A percentile compares a stretch with the other conserved stretches of the same genome.
Conservation (phyloP, 2,329 filamentous ascomycete genomes). For the Fusarium coffeatum region DNA sequence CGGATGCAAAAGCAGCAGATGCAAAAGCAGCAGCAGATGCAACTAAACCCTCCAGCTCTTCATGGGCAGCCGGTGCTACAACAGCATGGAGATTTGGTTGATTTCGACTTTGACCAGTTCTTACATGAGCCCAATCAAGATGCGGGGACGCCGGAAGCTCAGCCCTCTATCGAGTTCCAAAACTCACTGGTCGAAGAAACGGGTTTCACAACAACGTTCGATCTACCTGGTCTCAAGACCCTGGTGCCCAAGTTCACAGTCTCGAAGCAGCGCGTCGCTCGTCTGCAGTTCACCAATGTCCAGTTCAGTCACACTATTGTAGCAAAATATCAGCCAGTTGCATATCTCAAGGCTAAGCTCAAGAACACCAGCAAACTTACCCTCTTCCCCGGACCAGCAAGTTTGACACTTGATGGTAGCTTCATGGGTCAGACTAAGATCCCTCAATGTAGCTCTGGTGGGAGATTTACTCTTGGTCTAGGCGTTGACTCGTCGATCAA, state of each 20-base stretch:
- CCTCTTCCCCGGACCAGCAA: conserved; percentile 65
- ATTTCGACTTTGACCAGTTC: conserved; percentile 39
- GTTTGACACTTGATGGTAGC: conserved; percentile 71
- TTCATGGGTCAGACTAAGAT: conserved; percentile 69
- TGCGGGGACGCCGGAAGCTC: conserved; percentile 52
- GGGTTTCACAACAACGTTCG: conserved; percentile 70
- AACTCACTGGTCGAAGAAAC: conserved; percentile 68
- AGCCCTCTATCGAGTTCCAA: conserved; percentile 49
- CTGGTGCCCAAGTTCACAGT: conserved; percentile 62
- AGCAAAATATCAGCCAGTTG: conserved; percentile 69
- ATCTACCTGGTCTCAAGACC: conserved; percentile 68
- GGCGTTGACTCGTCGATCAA: conserved; percentile 70
- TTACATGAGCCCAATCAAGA: conserved; percentile 43
- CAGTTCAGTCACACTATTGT: conserved; percentile 68
- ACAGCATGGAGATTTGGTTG: neutral
- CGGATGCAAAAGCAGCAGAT: neutral
- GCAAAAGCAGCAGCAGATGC: neutral
- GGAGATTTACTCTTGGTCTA: conserved; percentile 64
- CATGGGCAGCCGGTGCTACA: neutral
- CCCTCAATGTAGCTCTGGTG: conserved; percentile 66
- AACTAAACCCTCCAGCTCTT: neutral
- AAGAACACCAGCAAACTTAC: conserved; percentile 67
- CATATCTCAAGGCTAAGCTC: conserved; percentile 69
- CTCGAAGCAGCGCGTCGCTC: conserved; percentile 70
- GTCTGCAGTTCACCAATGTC: conserved; percentile 63